Conservation (phyloP, 192 early-diverging fungal species). For the Gonapodya sp. region DNA sequence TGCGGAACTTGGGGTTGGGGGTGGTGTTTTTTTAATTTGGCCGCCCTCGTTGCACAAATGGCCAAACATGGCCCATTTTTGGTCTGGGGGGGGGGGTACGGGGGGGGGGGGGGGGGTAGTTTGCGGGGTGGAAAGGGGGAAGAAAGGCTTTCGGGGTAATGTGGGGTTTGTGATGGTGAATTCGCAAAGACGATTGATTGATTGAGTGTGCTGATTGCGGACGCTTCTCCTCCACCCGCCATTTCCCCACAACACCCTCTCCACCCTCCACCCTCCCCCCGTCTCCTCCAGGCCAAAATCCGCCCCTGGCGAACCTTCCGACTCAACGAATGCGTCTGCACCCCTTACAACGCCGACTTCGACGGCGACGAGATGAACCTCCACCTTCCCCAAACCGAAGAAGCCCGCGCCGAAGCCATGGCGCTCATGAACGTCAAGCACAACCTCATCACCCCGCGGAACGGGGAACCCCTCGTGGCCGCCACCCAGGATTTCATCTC, state of each 20-base stretch:
- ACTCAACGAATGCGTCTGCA: conserved; percentile 99
- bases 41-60: conserved; percentile 97
- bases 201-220: background rate
- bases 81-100: conserved; percentile 28
- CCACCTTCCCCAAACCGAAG: conserved; percentile 98
- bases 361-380: conserved; percentile 99
- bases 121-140: no score
- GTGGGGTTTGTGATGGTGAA: background rate
- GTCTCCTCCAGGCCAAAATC: conserved; percentile 47
- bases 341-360: conserved; percentile 99
- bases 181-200: background rate
- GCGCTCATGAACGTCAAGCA: conserved; percentile 93
- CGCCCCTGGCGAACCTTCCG: conserved; percentile 97
- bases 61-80: conserved; percentile 95
- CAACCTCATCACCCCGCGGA: conserved; percentile 95
- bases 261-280: background rate
- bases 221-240: background rate
- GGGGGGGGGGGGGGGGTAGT: no score
- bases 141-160: background rate
- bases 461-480: conserved; percentile 96
- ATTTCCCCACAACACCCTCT: background rate
- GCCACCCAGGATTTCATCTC: conserved; percentile 99
- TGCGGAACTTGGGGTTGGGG: conserved; percentile 85
- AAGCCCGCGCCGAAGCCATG: conserved; percentile 91
- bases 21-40: conserved; percentile 96